A percentile compares a stretch with the other conserved stretches of the same genome.
phyloP scores from a whole-genome alignment of 164 flowering plant genomes.

The Stephania japonica region DNA sequence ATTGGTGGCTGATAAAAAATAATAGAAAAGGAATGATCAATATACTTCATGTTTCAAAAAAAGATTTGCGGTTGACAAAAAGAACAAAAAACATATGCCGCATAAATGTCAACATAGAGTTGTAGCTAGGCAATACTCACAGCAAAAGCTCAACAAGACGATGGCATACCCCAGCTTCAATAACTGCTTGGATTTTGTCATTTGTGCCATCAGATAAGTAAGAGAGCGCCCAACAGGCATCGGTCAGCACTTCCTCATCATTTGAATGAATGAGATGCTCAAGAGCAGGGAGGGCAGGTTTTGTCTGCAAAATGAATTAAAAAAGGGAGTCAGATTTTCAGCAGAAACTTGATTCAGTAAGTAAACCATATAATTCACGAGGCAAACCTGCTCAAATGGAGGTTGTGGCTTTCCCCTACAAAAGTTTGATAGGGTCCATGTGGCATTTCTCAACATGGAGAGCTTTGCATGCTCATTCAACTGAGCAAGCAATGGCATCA shows the following conservation, averaged over 20 bases:
- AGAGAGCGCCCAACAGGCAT: conserved; percentile 83
- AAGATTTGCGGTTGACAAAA: neutral
- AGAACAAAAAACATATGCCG: neutral
- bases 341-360: neutral
- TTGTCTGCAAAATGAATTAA: conserved; percentile 35
- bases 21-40: neutral
- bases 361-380: neutral
- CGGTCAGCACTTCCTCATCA: conserved; percentile 73
- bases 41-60: neutral
- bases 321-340: neutral
- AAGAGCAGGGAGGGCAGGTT: conserved; percentile 65
- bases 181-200: conserved; percentile 80
- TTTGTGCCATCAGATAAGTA: conserved; percentile 78
- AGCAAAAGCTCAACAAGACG: conserved; percentile 60
- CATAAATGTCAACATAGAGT: neutral
- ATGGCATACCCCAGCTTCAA: conserved; percentile 70
- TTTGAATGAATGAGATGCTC: conserved; percentile 68
- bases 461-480: conserved; percentile 76
- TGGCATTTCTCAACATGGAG: conserved; percentile 82
- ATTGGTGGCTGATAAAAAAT: conserved; percentile 50
- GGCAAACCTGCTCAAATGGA: conserved; percentile 64
- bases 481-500: conserved; percentile 59
- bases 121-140: conserved; percentile 29
- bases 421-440: conserved; percentile 88
- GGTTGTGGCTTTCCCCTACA: conserved; percentile 92